Evolutionary conservation across 371 early-diverging fungal species (phyloP).

Genomic region (Mucor plumbeus): DNA sequence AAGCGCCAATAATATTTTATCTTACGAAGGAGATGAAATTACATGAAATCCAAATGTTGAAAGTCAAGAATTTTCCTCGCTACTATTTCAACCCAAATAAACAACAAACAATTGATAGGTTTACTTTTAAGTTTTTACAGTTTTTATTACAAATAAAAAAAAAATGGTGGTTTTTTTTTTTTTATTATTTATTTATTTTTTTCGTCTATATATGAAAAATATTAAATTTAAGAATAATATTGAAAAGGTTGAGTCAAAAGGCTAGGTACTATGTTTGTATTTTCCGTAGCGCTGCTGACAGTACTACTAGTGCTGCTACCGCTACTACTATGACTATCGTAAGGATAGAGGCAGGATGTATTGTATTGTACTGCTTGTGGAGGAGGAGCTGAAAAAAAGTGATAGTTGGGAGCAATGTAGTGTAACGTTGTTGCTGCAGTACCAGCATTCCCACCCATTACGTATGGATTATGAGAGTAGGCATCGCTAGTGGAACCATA

Average conservation of each 20-base stretch:
- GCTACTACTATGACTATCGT: conserved; percentile 3
- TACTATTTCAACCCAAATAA: too few relatives aligned
- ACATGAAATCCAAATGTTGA: too few relatives aligned
- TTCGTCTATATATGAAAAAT: not conserved
- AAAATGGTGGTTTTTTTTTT: too few relatives aligned
- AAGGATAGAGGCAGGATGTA: conserved; percentile 1
- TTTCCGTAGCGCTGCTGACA: not conserved
- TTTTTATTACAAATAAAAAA: too few relatives aligned
- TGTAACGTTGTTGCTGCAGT: not conserved
- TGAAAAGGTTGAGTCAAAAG: not conserved
- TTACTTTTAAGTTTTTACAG: too few relatives aligned
- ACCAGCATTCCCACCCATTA: not conserved
- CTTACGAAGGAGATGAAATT: too few relatives aligned
- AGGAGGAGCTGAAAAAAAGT: not conserved
- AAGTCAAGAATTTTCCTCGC: too few relatives aligned
- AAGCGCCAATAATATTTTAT: too few relatives aligned
- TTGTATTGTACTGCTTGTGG: not conserved
- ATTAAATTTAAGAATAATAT: not conserved
- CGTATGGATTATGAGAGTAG: not conserved
- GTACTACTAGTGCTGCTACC: not conserved
- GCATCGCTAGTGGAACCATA: not conserved
- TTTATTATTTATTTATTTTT: too few relatives aligned
- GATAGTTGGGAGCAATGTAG: not conserved
- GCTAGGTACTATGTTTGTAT: not conserved
- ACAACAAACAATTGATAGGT: too few relatives aligned